Evolutionary conservation across 23 red algal species (phyloP).

Genomic region (Gracilaria domingensis): DNA sequence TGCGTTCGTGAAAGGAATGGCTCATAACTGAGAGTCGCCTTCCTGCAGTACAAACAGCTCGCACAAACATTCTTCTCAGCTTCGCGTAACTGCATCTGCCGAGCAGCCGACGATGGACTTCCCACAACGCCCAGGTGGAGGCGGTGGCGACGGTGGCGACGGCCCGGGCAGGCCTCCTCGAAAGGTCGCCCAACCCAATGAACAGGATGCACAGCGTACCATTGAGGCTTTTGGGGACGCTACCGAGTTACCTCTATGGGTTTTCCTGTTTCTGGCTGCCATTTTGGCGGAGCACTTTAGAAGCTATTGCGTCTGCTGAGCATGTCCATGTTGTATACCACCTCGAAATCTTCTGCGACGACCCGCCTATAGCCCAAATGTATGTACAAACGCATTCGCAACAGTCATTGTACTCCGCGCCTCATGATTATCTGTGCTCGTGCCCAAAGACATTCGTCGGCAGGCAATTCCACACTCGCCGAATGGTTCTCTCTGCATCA

Average conservation of each 20-base stretch:
- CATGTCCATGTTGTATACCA: background rate
- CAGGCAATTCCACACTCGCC: background rate
- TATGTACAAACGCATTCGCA: background rate
- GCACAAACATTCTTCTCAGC: background rate
- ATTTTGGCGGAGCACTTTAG: slow-evolving; percentile 57
- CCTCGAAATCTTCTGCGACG: too few species aligned
- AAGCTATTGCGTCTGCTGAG: slow-evolving; percentile 40
- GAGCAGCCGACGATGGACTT: slow-evolving; percentile 43
- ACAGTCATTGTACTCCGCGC: background rate
- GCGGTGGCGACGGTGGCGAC: slow-evolving; percentile 54
- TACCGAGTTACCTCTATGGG: slow-evolving; percentile 45
- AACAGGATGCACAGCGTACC: slow-evolving; percentile 10
- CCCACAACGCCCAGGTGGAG: slow-evolving; percentile 31
- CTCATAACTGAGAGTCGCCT: too few species aligned
- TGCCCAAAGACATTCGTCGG: background rate
- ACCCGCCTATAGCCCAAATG: background rate
- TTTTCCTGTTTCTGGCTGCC: slow-evolving; percentile 64
- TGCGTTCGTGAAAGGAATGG: background rate
- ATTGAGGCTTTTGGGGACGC: slow-evolving; percentile 60
- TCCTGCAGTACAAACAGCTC: too few species aligned
- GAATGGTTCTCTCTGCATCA: background rate
- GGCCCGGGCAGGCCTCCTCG: slow-evolving; percentile 35
- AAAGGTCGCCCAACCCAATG: slow-evolving; percentile 27
- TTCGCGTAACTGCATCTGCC: background rate
- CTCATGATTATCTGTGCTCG: background rate